Base-by-base conservation (phyloP, 2,329 filamentous ascomycete genomes). In the Xylaria sp. region DNA sequence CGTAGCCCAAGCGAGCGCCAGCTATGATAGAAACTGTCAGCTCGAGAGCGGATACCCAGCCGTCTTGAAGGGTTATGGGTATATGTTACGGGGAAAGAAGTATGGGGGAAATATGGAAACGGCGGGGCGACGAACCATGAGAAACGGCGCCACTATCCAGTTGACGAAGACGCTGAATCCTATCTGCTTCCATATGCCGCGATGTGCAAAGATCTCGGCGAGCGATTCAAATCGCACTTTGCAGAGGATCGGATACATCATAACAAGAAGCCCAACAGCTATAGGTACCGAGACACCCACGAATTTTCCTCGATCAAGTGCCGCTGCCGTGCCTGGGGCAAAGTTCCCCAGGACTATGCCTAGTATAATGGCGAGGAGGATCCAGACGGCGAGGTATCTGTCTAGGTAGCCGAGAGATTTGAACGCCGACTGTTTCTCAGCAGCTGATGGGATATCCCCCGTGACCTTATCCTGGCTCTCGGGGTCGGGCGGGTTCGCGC, bases 161-260 rank as follows among this genome's bases (percentile, higher is more conserved):
- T 97, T 97, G 34, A 94, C 79, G 3, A 94, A 73, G 3, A 97
- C 80, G 66, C 91, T 94, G 75, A 97, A 92, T 0, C 78, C 83
- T n/a, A 97, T 88, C 78, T 97, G 93, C 60, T 89, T 88, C 93
- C 92, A 97, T 2, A 97, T 82, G 0, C 83, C 83, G 2, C 84
- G 84, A 2, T 89, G 84, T 2, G 82, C 79, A 68, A 96, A 86
- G 3, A 93, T 82, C 2, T 87, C 82, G 78, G 94, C 92, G 10
- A 97, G 81, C 0, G 88, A 87, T 78, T 97, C 93, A 80, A 89
- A 96, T 50, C 89, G 89, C 6, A 97, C 91, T 79, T 96, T 96
- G 85, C 93, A 97, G 0, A 97, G 83, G 69, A 97, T 97, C 0
- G 94, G 94, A 76, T 96, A 97, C 93, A 97, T 97, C 93, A 97